Base-by-base conservation (phyloP, 805 yeast species). In the Metschnikowia orientalis region DNA sequence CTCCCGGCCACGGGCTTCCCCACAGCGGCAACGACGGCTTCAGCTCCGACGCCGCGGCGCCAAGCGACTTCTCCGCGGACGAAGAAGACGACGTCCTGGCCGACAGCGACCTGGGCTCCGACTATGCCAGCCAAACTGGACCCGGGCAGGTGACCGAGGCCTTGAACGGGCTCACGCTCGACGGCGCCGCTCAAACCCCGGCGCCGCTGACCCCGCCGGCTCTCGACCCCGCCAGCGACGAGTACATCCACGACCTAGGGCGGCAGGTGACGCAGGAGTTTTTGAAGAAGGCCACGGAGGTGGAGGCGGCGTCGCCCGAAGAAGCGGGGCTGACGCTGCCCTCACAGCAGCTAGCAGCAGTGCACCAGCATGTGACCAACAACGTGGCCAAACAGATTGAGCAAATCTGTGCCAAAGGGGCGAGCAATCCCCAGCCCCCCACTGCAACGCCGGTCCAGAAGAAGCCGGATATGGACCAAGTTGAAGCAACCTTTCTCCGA, bases 231-330 rank as follows among this genome's bases (percentile, higher is more conserved):
- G 14, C 11, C 22, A 18, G 30, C 23, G 27, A 45, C 9, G 47
- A 53, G 3, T 43, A 54, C 6, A 56, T 59, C 20, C 57, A 57
- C 26, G 56, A 52, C 30, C 56, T 58, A n/a, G 64, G 63, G 3
- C 50, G 58, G 12, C 55, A 57, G 34, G 56, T 59, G 18, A 54
- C 61, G 8, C 46, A 57, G 32, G 59, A 58, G 34, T 56, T 59
- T 28, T 44, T 56, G 18, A 51, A 48, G 19, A 58, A 59, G 35
- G 61, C 58, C 12, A 53, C 57, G 19, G 64, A 59, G 32, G 56
- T 57, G 31, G 53, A 37, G 18, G 51, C 45, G 15, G 30, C 42
- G 5, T 33, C 48, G 8, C 44, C 40, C 4, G 45, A 44, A 24
- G 14, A 29, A 7, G n/a, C 15, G 40, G 43, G 23, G 31, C 26